These are phyloP conservation scores for Lactarius hengduanensis DNA, from an alignment of 768 basidiomycete genomes.

Conservation along the genomic window DNA sequence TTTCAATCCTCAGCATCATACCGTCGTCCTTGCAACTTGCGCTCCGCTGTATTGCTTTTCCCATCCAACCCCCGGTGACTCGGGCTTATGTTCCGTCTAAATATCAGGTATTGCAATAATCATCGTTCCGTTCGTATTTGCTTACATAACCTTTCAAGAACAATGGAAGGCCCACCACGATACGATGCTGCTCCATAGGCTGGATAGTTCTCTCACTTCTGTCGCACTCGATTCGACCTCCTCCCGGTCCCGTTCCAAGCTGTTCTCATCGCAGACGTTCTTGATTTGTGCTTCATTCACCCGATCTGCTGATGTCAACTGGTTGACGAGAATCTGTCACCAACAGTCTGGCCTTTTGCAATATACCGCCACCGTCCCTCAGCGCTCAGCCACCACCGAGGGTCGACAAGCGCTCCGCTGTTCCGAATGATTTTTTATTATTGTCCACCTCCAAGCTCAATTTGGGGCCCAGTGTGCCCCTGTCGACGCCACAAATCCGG, in stretches of 20 bases:
- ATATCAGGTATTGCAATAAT: neutral
- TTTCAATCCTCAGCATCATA: no score
- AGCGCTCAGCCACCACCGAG: slow-evolving; percentile 1
- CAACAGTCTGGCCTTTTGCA: neutral
- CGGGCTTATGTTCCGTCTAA: neutral
- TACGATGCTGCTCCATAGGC: neutral
- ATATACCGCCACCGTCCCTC: slow-evolving; percentile 1
- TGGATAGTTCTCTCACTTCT: neutral
- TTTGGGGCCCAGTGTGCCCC: neutral
- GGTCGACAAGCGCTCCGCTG: neutral
- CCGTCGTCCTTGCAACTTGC: no score
- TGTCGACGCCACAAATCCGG: neutral
- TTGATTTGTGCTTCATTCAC: neutral
- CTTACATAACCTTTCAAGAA: neutral
- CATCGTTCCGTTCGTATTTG: neutral
- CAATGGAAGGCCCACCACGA: neutral
- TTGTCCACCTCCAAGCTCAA: neutral
- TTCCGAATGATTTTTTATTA: neutral
- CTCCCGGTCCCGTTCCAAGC: neutral
- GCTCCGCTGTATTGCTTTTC: no score
- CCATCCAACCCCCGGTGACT: neutral
- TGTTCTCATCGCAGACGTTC: neutral
- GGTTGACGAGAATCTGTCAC: neutral
- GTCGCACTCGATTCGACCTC: neutral
- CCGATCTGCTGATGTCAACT: neutral